These are phyloP conservation scores for Noccaea caerulescens DNA, from an alignment of 345 rosid species.

Conservation along the genomic window DNA sequence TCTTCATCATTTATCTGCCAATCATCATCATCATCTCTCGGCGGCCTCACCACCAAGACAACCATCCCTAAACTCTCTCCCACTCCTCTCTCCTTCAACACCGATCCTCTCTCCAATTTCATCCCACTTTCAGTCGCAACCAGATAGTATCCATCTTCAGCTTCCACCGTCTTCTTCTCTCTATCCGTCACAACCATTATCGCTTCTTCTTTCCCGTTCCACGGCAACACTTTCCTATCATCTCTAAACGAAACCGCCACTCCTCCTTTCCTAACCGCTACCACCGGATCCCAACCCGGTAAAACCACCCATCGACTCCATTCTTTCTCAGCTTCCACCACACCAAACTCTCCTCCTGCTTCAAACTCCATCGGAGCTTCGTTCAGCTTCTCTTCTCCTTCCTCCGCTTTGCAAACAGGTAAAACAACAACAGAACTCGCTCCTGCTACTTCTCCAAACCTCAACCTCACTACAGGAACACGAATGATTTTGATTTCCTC, in stretches of 20 bases:
- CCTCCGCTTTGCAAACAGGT: conserved; percentile 71
- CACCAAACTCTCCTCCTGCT: conserved; percentile 69
- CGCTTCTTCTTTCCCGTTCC: conserved; percentile 80
- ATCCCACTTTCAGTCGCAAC: conserved; percentile 46
- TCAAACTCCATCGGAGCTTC: conserved; percentile 71
- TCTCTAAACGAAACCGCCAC: conserved; percentile 76
- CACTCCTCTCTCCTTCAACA: conserved; percentile 63
- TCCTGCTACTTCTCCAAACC: conserved; percentile 83
- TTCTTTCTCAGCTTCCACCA: conserved; percentile 81
- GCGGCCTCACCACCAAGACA: conserved; percentile 82
- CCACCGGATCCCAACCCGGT: conserved; percentile 72
- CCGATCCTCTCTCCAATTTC: conserved; percentile 67
- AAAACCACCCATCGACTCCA: conserved; percentile 90
- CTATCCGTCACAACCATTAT: conserved; percentile 77
- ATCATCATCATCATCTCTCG: conserved; percentile 61
- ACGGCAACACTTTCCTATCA: conserved; percentile 66
- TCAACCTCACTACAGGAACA: conserved; percentile 80
- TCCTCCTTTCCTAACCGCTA: conserved; percentile 57
- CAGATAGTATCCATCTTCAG: conserved; percentile 62
- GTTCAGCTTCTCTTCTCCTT: conserved; percentile 52
- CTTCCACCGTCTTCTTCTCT: conserved; percentile 61
- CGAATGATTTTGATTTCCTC: conserved; percentile 42
- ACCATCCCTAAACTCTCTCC: conserved; percentile 63
- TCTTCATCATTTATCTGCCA: conserved; percentile 71
- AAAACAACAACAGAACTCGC: conserved; percentile 67